Evolutionary conservation across 768 basidiomycete genomes (phyloP), one percentile per base, ranked within the genome.

Genomic region (Butyriboletus loyo): DNA sequence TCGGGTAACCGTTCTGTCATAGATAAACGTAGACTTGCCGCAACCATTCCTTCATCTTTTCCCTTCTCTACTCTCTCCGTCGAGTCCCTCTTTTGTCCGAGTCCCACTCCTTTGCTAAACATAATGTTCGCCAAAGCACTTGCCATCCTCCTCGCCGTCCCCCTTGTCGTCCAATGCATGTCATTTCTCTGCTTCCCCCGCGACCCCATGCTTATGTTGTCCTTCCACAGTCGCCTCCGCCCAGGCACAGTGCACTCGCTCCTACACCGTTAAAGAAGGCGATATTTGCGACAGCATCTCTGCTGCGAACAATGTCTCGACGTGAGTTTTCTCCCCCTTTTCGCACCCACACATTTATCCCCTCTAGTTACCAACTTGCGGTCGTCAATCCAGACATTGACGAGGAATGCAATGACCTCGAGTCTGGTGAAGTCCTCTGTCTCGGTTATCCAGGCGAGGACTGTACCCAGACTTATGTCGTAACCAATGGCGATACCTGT

Each of bases 241-340:
- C 19, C 54, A 34, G 13, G 14, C 58, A 61, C 0, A 1, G 7
- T 90, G 89, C 66, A 69, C 75, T 27, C 83, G 89, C 57, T 66
- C 59, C 10, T 89, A 89, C 69, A 83, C 77, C 54, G 76, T 89
- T 36, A 60, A 77, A 52, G 60, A 62, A 3, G 84, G 83, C 46
- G 88, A 90, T 64, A 78, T 75, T 49, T 91, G 89, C 65, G 86
- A 90, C 72, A 62, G 66, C 56, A 90, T 91, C 69, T 89, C 85
- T 55, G 76, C 78, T n/a, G 73, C 77, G 7, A 58, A 85, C 49
- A 74, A 78, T 37, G 83, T 76, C 58, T 86, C 86, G 31, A 85
- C 84, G 86, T 87, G 56, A 27, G 83, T 75, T 7, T 7, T 7
- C 6, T 11, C 2, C 11, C 5, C 7, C 7, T 15, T 7, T 13